phyloP scores from a whole-genome alignment of 768 basidiomycete species.

The Leccinum broughii region DNA sequence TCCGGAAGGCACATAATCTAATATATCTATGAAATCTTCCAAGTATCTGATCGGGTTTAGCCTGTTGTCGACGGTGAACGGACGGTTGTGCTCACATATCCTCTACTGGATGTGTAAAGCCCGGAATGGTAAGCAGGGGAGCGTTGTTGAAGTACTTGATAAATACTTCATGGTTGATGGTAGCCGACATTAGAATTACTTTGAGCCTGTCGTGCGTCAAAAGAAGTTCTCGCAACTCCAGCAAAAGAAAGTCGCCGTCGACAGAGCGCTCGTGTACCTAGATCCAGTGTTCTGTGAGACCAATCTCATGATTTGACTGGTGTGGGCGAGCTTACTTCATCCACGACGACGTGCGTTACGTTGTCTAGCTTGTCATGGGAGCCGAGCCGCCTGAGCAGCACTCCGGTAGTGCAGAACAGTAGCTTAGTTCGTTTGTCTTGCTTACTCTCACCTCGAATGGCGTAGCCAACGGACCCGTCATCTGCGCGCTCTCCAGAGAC shows the following conservation, averaged over 20 bases:
- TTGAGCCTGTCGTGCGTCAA: constrained; percentile 64
- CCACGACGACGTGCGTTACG: constrained; percentile 85
- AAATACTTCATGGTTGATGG: constrained; percentile 89
- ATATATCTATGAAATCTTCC: constrained; percentile 67
- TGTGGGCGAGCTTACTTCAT: constrained; percentile 61
- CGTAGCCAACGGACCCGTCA: constrained; percentile 83
- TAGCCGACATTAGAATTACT: constrained; percentile 91
- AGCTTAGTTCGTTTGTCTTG: constrained; percentile 66
- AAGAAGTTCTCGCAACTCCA: constrained; percentile 79
- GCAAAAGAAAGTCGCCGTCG: constrained; percentile 85
- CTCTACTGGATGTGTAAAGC: constrained; percentile 73
- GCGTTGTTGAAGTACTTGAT: constrained; percentile 79
- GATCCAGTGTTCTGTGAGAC: neutral
- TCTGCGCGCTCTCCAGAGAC: constrained; percentile 80
- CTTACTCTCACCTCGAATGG: constrained; percentile 84
- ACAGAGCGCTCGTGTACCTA: constrained; percentile 92
- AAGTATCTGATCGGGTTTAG: constrained; percentile 59
- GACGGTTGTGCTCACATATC: constrained; percentile 53
- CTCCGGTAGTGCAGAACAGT: constrained; percentile 92
- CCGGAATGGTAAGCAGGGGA: constrained; percentile 82
- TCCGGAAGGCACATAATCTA: constrained; percentile 55
- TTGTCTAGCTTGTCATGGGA: constrained; percentile 67
- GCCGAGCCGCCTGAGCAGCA: constrained; percentile 79
- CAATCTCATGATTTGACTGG: neutral
- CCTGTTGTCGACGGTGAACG: neutral